Conservation (phyloP, 1,284 basidiomycete genomes). For the Leccinum solheimii region DNA sequence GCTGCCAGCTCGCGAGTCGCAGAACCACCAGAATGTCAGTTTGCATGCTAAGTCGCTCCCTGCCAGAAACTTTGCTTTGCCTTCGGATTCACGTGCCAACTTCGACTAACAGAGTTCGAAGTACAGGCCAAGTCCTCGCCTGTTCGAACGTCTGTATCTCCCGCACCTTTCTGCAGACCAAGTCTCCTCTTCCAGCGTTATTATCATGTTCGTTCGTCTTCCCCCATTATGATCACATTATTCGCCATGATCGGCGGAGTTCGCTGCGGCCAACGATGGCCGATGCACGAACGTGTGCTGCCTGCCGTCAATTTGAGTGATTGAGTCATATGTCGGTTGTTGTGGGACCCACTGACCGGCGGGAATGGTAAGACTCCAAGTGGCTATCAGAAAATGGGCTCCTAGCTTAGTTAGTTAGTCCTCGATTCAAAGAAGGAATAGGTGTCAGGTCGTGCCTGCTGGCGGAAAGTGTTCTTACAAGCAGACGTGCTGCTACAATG, state of each 20-base stretch:
- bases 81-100: no score
- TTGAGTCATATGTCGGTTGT: not conserved
- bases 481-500: not conserved
- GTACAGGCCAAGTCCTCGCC: not conserved
- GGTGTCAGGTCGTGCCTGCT: not conserved
- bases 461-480: not conserved
- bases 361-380: not conserved
- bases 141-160: not conserved
- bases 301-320: not conserved
- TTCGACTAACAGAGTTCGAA: no score
- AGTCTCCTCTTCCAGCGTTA: not conserved
- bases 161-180: no score
- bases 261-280: no score
- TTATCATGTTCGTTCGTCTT: constrained; percentile 5
- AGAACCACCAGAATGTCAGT: not conserved
- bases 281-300: constrained; percentile 3
- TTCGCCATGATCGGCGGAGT: not conserved
- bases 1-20: no score
- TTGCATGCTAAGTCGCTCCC: not conserved
- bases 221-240: not conserved
- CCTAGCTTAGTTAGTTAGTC: no score
- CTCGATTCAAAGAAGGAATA: no score
- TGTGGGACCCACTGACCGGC: not conserved
- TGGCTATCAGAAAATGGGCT: constrained; percentile 1
- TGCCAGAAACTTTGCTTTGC: no score